Percentiles rank a stretch among this genome's conserved stretches.
These are phyloP conservation scores for Penicillium sp. DNA, from an alignment of 2,329 filamentous ascomycete species.

Conservation along the genomic window DNA sequence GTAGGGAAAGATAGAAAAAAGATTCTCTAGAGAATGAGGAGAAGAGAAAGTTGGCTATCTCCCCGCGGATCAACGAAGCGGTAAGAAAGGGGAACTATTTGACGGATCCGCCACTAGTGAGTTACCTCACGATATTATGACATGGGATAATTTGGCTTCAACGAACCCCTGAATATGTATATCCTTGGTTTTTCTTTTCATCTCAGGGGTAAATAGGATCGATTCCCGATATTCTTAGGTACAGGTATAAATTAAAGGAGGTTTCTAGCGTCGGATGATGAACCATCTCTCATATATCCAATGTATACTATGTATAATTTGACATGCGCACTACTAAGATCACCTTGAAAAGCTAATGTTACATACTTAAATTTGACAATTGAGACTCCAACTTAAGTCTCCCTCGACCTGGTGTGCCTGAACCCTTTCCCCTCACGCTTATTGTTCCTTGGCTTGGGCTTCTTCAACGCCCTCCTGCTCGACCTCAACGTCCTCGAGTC, in stretches of 20 bases:
- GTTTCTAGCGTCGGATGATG: not conserved
- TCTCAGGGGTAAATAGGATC: conserved; percentile 5
- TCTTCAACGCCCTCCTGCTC: conserved; percentile 7
- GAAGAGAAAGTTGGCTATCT: conserved; percentile 20
- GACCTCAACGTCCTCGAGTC: conserved; percentile 19
- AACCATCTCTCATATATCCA: not conserved
- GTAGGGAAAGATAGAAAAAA: conserved; percentile 14
- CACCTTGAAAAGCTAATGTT: conserved; percentile 9
- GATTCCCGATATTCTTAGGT: not conserved
- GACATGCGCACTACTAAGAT: conserved; percentile 4
- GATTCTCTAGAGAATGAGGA: conserved; percentile 12
- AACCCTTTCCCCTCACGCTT: not conserved
- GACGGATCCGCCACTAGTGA: conserved; percentile 28
- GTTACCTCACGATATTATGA: conserved; percentile 12
- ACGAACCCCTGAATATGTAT: conserved; percentile 3
- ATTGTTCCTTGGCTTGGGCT: not conserved
- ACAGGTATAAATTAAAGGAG: not conserved
- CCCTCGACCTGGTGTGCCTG: too few species aligned
- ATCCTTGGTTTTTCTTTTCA: conserved; percentile 2
- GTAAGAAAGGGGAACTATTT: conserved; percentile 27
- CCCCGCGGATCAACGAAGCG: conserved; percentile 30
- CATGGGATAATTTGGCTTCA: not conserved
- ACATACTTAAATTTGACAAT: conserved; percentile 3
- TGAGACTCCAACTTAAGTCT: not conserved
- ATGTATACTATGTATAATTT: not conserved